These are phyloP conservation scores for Penicillium sp. DNA, from an alignment of 2,329 filamentous ascomycete species.

Conservation along the genomic window DNA sequence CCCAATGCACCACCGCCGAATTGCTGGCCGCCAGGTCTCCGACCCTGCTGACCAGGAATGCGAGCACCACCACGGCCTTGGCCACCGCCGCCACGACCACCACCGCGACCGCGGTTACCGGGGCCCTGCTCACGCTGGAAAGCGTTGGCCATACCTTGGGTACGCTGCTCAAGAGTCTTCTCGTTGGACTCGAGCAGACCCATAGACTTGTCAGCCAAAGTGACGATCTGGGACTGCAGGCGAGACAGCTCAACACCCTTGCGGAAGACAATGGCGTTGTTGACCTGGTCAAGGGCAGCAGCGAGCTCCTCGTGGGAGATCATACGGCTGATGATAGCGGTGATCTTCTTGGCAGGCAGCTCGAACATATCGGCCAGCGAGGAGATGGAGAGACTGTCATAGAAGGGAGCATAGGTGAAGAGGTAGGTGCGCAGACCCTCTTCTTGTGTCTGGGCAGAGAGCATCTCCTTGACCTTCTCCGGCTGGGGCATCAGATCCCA, in stretches of 20 bases:
- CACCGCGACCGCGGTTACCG: constrained; percentile 57
- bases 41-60: constrained; percentile 36
- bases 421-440: constrained; percentile 97
- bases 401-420: constrained; percentile 98
- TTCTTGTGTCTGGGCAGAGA: constrained; percentile 96
- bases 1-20: constrained; percentile 48
- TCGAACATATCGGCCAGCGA: constrained; percentile 94
- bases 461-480: constrained; percentile 93
- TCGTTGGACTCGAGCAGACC: constrained; percentile 95
- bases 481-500: constrained; percentile 96
- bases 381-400: constrained; percentile 85
- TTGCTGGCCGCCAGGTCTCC: constrained; percentile 45
- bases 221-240: constrained; percentile 89
- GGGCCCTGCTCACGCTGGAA: constrained; percentile 88
- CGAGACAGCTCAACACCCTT: constrained; percentile 98
- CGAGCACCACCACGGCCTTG: constrained; percentile 34
- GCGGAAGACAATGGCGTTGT: constrained; percentile 94
- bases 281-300: constrained; percentile 95
- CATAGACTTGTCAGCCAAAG: constrained; percentile 92
- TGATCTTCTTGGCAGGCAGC: constrained; percentile 80
- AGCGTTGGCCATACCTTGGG: constrained; percentile 88
- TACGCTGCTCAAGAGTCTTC: constrained; percentile 92
- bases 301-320: constrained; percentile 98
- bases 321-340: constrained; percentile 97
- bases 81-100: constrained; percentile 36